Percentiles rank a stretch among this genome's conserved stretches.
Evolutionary conservation across 768 basidiomycete species (phyloP).

Genomic region (Royoungia palumana): DNA sequence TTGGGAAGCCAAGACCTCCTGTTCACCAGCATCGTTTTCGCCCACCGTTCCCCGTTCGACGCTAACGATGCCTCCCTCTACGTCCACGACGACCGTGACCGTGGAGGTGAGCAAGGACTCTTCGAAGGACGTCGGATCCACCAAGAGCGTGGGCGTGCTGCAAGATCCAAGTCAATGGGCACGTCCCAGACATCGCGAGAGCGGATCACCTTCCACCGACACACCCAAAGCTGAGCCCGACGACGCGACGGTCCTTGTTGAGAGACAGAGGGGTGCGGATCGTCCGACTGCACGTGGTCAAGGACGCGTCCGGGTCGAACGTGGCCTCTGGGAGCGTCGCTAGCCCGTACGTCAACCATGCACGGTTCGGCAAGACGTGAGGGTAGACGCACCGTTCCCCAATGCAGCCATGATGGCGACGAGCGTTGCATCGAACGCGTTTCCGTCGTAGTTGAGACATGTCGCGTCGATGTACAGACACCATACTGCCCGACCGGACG

Average conservation of each 20-base stretch:
- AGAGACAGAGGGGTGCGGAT: constrained; percentile 46
- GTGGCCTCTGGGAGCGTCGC: constrained; percentile 69
- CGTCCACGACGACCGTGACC: constrained; percentile 60
- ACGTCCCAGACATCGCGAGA: not conserved
- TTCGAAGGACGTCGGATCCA: constrained; percentile 90
- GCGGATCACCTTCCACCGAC: constrained; percentile 20
- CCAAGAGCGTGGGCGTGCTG: constrained; percentile 50
- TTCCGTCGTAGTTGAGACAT: constrained; percentile 98
- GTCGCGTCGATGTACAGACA: constrained; percentile 92
- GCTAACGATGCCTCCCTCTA: constrained; percentile 19
- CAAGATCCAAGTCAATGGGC: not conserved
- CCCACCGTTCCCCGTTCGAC: constrained; percentile 24
- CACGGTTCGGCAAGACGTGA: not conserved
- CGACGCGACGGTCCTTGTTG: constrained; percentile 15
- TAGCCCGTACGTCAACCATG: constrained; percentile 24
- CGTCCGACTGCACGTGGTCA: constrained; percentile 59
- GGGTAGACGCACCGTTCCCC: constrained; percentile 62
- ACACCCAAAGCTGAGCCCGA: constrained; percentile 24
- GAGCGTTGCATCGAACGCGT: constrained; percentile 87
- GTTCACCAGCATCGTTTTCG: constrained; percentile 17
- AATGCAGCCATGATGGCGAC: constrained; percentile 86
- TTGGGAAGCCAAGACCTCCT: not conserved
- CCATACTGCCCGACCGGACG: constrained; percentile 80
- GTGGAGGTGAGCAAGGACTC: constrained; percentile 77
- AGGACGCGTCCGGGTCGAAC: constrained; percentile 64